Evolutionary conservation across 164 flowering plant genomes (phyloP).

Genomic region (Kalanchoe fedtschenkoi): DNA sequence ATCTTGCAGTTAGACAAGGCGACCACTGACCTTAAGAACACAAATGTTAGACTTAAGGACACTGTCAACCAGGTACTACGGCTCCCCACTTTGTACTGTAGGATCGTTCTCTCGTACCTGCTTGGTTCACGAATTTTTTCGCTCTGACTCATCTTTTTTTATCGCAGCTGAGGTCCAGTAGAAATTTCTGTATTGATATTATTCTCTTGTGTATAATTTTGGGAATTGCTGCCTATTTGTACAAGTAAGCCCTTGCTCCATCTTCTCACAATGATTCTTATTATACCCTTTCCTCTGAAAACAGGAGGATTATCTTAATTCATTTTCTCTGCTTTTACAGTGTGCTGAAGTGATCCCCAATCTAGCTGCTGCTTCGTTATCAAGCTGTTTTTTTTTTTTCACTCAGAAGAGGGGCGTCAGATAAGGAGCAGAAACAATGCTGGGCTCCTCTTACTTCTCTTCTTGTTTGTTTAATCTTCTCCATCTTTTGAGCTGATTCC

Average conservation of each 20-base stretch:
- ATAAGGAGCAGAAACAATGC: background rate
- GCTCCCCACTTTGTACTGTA: constrained; percentile 1
- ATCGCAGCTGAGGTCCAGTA: constrained; percentile 80
- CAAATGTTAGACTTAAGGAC: constrained; percentile 89
- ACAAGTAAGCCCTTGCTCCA: constrained; percentile 67
- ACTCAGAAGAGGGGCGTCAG: background rate
- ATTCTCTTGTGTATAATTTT: constrained; percentile 70
- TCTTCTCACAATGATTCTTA: no score
- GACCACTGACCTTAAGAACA: constrained; percentile 81
- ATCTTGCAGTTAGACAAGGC: constrained; percentile 79
- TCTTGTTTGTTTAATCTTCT: background rate
- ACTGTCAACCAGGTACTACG: constrained; percentile 73
- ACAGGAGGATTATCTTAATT: background rate
- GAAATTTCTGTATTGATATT: constrained; percentile 94
- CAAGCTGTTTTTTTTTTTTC: background rate
- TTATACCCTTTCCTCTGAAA: no score
- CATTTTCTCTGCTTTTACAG: background rate
- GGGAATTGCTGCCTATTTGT: constrained; percentile 89
- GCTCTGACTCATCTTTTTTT: constrained; percentile 4
- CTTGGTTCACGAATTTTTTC: background rate
- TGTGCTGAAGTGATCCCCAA: background rate
- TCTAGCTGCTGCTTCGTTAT: background rate
- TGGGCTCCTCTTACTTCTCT: no score
- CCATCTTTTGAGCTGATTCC: background rate
- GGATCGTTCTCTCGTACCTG: background rate